Evolutionary conservation across 2,329 filamentous ascomycete species (phyloP).

Genomic region (Exophiala viscosa): DNA sequence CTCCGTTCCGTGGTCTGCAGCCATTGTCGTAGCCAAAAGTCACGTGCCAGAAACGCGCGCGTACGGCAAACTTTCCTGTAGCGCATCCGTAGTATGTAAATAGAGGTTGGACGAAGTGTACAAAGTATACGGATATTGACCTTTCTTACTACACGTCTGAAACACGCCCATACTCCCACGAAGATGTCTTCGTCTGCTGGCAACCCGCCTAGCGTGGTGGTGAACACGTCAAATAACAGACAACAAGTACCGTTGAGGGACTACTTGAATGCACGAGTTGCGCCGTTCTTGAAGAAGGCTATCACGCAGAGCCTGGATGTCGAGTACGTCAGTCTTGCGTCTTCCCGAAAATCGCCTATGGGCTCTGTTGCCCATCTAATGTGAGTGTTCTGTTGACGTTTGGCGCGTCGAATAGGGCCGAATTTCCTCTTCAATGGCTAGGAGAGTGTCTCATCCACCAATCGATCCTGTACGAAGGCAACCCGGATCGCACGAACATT

Average conservation of each 20-base stretch:
- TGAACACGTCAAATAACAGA: slow-evolving; percentile 16
- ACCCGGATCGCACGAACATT: slow-evolving; percentile 27
- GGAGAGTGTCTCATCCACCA: slow-evolving; percentile 30
- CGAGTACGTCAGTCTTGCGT: slow-evolving; percentile 19
- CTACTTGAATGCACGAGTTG: slow-evolving; percentile 26
- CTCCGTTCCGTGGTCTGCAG: too few species aligned
- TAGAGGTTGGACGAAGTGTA: too few species aligned
- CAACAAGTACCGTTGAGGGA: slow-evolving; percentile 27
- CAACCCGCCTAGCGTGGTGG: slow-evolving; percentile 16
- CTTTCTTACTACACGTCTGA: too few species aligned
- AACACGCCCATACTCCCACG: too few species aligned
- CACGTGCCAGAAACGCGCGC: too few species aligned
- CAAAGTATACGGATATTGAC: too few species aligned
- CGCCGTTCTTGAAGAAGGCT: slow-evolving; percentile 28
- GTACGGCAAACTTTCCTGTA: too few species aligned
- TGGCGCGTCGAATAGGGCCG: slow-evolving; percentile 15
- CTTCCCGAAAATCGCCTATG: too few species aligned
- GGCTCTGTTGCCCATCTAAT: too few species aligned
- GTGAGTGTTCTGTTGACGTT: too few species aligned
- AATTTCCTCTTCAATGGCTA: slow-evolving; percentile 30
- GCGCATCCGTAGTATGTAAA: too few species aligned
- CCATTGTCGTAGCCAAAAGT: too few species aligned
- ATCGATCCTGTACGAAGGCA: slow-evolving; percentile 28
- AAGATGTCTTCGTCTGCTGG: slow-evolving; percentile 21
- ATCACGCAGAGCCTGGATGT: slow-evolving; percentile 26